These are phyloP conservation scores for Syzygium malaccense DNA, from an alignment of 441 rosid species.

Conservation along the genomic window DNA sequence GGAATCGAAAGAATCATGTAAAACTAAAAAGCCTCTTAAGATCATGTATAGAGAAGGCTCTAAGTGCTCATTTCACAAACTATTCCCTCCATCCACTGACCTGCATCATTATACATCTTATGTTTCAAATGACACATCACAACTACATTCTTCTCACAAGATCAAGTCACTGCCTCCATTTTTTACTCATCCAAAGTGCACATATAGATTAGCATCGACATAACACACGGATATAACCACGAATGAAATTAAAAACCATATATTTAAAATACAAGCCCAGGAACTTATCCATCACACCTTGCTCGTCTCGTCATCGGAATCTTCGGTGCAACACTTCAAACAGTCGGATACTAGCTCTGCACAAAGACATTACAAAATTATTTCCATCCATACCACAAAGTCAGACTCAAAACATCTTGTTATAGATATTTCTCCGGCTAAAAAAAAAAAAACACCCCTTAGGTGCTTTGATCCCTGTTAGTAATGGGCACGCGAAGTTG, in stretches of 20 bases:
- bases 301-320: conserved; percentile 75
- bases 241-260: background rate
- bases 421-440: background rate
- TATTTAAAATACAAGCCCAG: background rate
- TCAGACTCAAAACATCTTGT: background rate
- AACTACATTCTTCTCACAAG: background rate
- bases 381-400: background rate
- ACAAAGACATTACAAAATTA: background rate
- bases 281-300: conserved; percentile 36
- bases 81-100: background rate
- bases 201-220: background rate
- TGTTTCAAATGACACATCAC: background rate
- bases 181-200: background rate
- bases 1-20: background rate
- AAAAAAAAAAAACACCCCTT: too few species aligned
- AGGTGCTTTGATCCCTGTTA: background rate
- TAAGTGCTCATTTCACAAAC: background rate
- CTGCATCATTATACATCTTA: background rate
- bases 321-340: conserved; percentile 91
- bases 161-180: background rate
- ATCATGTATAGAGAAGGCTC: background rate
- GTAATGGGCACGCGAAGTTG: background rate
- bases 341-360: conserved; percentile 93
- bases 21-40: background rate
- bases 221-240: background rate